Evolutionary conservation across 805 yeast species (phyloP).

Genomic region (Sporopachydermia quercuum): DNA sequence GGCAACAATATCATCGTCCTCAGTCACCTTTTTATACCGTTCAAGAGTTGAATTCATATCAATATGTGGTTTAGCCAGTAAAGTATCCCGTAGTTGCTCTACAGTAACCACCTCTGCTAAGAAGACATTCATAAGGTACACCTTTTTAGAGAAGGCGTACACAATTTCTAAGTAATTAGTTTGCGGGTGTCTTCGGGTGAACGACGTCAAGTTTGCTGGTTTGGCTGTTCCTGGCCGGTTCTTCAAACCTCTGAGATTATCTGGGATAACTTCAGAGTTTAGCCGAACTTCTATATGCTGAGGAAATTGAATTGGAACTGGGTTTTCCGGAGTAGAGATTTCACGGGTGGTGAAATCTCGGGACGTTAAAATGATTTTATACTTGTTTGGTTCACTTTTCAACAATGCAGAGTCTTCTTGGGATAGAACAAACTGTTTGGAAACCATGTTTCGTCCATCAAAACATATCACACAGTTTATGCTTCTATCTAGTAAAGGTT

Average conservation of each 20-base stretch:
- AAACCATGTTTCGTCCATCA: slow-evolving; percentile 31
- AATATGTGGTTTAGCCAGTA: slow-evolving; percentile 36
- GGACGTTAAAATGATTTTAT: slow-evolving; percentile 32
- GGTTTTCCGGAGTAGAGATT: slow-evolving; percentile 10
- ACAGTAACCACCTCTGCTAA: slow-evolving; percentile 36
- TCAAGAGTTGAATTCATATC: slow-evolving; percentile 32
- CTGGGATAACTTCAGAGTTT: slow-evolving; percentile 35
- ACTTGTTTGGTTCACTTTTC: slow-evolving; percentile 13
- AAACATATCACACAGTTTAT: slow-evolving; percentile 17
- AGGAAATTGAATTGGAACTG: slow-evolving; percentile 43
- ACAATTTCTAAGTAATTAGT: slow-evolving; percentile 33
- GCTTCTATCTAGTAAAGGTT: slow-evolving; percentile 31
- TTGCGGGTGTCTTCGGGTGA: slow-evolving; percentile 18
- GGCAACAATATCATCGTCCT: slow-evolving; percentile 60
- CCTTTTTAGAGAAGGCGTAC: slow-evolving; percentile 41
- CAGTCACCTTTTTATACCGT: slow-evolving; percentile 18
- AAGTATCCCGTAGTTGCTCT: slow-evolving; percentile 24
- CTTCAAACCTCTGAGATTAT: slow-evolving; percentile 59
- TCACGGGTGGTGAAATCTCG: slow-evolving; percentile 23
- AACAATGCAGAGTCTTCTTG: slow-evolving; percentile 26
- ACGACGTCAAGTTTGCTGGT: slow-evolving; percentile 64
- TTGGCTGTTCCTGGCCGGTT: slow-evolving; percentile 63
- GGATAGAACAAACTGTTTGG: slow-evolving; percentile 25
- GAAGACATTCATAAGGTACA: slow-evolving; percentile 39
- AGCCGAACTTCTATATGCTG: slow-evolving; percentile 51